phyloP scores from a whole-genome alignment of 129 eudicot species.

The Dittrichia graveolens region DNA sequence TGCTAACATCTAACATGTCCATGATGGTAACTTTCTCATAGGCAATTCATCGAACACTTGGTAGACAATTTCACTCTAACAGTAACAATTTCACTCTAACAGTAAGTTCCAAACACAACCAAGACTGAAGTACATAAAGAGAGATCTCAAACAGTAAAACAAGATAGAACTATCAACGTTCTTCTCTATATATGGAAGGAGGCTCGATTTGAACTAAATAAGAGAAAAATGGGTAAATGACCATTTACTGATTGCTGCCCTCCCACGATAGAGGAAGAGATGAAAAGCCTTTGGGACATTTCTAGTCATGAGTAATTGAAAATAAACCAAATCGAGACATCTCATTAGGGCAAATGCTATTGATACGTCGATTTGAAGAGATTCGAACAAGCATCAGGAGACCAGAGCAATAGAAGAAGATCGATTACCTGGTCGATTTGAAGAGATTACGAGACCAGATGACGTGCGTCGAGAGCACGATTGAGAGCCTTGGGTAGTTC shows the following conservation, averaged over 20 bases:
- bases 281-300: neutral
- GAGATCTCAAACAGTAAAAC: neutral
- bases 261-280: neutral
- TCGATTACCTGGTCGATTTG: too few relatives aligned
- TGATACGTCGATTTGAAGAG: too few relatives aligned
- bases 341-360: too few relatives aligned
- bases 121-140: neutral
- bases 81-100: neutral
- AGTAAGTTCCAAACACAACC: neutral
- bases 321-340: too few relatives aligned
- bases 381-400: too few relatives aligned
- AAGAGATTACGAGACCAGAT: too few relatives aligned
- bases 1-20: slow-evolving; percentile 2
- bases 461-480: too few relatives aligned
- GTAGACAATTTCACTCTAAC: too few relatives aligned
- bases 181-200: neutral
- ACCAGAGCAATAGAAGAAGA: too few relatives aligned
- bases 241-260: slow-evolving; percentile 1
- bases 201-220: neutral
- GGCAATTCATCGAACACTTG: too few relatives aligned
- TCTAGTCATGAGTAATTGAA: too few relatives aligned
- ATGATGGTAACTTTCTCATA: slow-evolving; percentile 9
- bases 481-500: too few relatives aligned
- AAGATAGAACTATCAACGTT: neutral
- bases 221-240: neutral